Evolutionary conservation across 305 asterid genomes (phyloP).

Genomic region (Lippia alba): DNA sequence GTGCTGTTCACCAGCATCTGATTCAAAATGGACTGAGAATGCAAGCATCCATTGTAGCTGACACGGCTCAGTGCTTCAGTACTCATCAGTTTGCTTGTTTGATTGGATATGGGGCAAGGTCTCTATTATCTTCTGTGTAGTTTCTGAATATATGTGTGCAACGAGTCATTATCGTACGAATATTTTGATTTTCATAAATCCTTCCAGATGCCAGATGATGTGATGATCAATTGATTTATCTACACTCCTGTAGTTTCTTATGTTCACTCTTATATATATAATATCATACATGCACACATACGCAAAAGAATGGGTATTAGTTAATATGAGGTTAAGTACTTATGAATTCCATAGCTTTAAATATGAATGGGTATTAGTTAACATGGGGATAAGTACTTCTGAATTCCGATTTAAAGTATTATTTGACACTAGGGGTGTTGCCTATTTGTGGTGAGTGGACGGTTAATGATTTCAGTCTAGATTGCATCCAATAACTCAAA

Average conservation of each 20-base stretch:
- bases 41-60: conserved; percentile 98
- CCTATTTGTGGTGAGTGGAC: not conserved
- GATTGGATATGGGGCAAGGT: conserved; percentile 99
- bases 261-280: not conserved
- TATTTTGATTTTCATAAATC: conserved; percentile 8
- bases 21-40: conserved; percentile 95
- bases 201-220: not conserved
- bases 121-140: conserved; percentile 33
- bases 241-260: not conserved
- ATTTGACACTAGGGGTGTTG: not conserved
- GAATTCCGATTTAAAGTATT: not conserved
- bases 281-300: not conserved
- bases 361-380: not conserved
- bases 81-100: conserved; percentile 99
- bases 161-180: conserved; percentile 4
- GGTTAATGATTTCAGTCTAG: conserved; percentile 1
- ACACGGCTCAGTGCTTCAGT: conserved; percentile 99
- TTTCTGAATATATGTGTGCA: conserved; percentile 19
- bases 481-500: not conserved
- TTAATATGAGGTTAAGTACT: not conserved
- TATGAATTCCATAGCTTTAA: not conserved
- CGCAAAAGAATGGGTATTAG: not conserved
- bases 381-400: not conserved
- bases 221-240: not conserved
- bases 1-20: conserved; percentile 96